These are phyloP conservation scores for Porpolomopsis calyptriformis DNA, from an alignment of 768 basidiomycete species.

Conservation along the genomic window DNA sequence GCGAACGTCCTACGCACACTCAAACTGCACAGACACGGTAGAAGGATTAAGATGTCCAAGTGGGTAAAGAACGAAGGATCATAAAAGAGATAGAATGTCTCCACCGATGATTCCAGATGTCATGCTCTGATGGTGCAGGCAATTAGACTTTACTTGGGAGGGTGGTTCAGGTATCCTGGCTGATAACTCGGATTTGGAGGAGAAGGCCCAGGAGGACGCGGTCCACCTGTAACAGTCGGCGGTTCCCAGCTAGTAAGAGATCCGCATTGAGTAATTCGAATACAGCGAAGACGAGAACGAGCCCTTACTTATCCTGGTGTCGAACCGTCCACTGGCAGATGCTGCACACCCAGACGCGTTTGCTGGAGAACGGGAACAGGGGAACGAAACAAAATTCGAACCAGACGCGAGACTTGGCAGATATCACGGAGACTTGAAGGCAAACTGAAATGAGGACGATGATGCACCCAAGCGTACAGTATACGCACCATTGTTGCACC, in stretches of 20 bases:
- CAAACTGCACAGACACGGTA: too few species aligned
- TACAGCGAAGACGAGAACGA: background rate
- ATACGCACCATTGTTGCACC: slow-evolving; percentile 59
- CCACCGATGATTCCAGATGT: too few species aligned
- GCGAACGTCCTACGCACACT: too few species aligned
- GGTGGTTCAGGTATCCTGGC: background rate
- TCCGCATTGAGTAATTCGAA: background rate
- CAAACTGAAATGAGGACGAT: background rate
- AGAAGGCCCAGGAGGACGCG: background rate
- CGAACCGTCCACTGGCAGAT: slow-evolving; percentile 59
- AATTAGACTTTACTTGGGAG: background rate
- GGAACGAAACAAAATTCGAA: slow-evolving; percentile 71
- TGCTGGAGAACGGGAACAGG: slow-evolving; percentile 51
- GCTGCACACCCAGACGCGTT: slow-evolving; percentile 58
- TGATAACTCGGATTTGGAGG: background rate
- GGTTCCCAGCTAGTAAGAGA: slow-evolving; percentile 1
- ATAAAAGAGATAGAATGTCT: too few species aligned
- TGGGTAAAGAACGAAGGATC: too few species aligned
- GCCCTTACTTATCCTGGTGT: slow-evolving; percentile 38
- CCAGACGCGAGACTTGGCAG: slow-evolving; percentile 59
- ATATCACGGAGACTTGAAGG: slow-evolving; percentile 42
- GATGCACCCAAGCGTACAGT: background rate
- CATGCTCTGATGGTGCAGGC: slow-evolving; percentile 21
- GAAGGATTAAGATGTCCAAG: too few species aligned
- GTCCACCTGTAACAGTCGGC: background rate